phyloP scores from a whole-genome alignment of 805 yeast species.

The Saccharomycopsis sp. region DNA sequence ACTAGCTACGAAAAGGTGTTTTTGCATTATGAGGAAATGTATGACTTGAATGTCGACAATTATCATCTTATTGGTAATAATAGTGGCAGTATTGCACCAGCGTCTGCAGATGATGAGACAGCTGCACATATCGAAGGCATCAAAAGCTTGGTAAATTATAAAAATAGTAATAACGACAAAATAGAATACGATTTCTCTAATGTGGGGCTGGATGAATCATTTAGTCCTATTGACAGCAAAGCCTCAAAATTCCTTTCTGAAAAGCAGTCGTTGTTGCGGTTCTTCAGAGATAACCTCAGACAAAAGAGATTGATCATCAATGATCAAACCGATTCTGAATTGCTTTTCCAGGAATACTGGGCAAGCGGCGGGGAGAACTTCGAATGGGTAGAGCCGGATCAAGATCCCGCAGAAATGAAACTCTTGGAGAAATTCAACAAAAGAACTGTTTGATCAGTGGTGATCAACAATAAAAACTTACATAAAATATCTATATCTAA shows the following conservation, averaged over 20 bases:
- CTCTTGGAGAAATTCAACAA: slow-evolving; percentile 16
- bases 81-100: not conserved
- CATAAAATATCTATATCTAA: too few species aligned
- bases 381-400: slow-evolving; percentile 87
- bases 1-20: slow-evolving; percentile 31
- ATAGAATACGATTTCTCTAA: not conserved
- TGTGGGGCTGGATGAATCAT: not conserved
- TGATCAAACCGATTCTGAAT: slow-evolving; percentile 56
- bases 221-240: slow-evolving; percentile 1
- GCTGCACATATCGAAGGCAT: slow-evolving; percentile 4
- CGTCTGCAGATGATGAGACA: not conserved
- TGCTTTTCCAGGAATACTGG: slow-evolving; percentile 77
- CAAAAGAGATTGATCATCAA: slow-evolving; percentile 32
- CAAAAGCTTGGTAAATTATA: slow-evolving; percentile 9
- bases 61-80: slow-evolving; percentile 28
- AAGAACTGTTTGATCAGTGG: not conserved
- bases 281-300: slow-evolving; percentile 24
- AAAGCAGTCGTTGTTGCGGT: slow-evolving; percentile 8
- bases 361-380: slow-evolving; percentile 80
- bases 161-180: slow-evolving; percentile 1
- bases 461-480: too few species aligned
- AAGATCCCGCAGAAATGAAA: slow-evolving; percentile 70
- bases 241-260: slow-evolving; percentile 8
- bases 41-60: slow-evolving; percentile 36
- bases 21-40: slow-evolving; percentile 37